Base-by-base conservation (phyloP, 371 early-diverging fungal species). In the Lichtheimia ornata region DNA sequence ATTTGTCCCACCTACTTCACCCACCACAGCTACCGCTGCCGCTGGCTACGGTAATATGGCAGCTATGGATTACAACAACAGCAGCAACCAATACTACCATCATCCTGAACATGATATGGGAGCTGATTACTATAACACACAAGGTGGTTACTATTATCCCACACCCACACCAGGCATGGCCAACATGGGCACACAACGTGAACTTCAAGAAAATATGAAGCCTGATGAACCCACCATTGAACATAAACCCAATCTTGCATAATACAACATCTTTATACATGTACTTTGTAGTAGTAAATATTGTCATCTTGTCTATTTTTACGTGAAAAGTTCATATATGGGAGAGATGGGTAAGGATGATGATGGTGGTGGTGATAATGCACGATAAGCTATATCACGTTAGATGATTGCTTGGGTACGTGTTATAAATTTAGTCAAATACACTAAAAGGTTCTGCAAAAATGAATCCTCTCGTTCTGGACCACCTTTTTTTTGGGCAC, bases 1-100 rank as follows among this genome's bases (percentile, higher is more conserved):
- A 5, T 59, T 59, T 43, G 43, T 59, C n/a, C 60, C 60, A 27
- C 57, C 57, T 22, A 44, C 54, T 12, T 30, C 54, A 28, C 24
- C 51, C n/a, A 47, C n/a, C 22, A 22, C 22, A 22, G 2, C 22
- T 22, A 2, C 22, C 22, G 50, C 53, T 5, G 27, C 40, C 17
- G 42, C 30, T 18, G 55, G 55, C 22, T 56, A 56, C 18, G 28
- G 44, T 47, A 42, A 56, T 28, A 20, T 56, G 9, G 42, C 18
- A 18, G 9, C 35, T 11, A 18, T 44, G 20, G 17, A 42, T 6
- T 56, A 56, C 47, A 45, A 45, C 24, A 42, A 56, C n/a, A 40
- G 2, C 50, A 25, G 14, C 22, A 24, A 18, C 17, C 45, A 35
- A 24, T 56, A 56, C 25, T 56, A 35, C 25, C 44, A 56, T 28